A percentile compares a stretch with the other conserved stretches of the same genome.
These are phyloP conservation scores for Podaxis mareebaensis DNA, from an alignment of 768 basidiomycete species.

Conservation along the genomic window DNA sequence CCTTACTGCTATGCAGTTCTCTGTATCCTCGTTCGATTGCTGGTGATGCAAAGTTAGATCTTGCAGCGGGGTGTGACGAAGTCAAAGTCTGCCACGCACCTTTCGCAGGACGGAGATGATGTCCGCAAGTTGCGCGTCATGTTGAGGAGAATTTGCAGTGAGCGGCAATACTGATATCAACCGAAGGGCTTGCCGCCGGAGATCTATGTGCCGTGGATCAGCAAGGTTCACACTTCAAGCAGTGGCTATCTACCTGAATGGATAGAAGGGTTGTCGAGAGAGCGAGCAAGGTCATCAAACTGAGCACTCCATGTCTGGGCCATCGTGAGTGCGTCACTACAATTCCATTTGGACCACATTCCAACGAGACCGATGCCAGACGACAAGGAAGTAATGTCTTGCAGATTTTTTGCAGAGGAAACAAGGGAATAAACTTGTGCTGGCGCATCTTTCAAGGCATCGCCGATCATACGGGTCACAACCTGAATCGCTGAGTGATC, in stretches of 20 bases:
- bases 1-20: constrained; percentile 21
- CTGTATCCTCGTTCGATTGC: neutral
- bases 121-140: constrained; percentile 15
- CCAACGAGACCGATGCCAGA: constrained; percentile 72
- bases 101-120: constrained; percentile 21
- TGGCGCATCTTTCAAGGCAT: constrained; percentile 37
- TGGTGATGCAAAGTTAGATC: neutral
- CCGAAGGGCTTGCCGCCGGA: constrained; percentile 42
- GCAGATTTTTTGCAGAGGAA: constrained; percentile 38
- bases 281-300: constrained; percentile 26
- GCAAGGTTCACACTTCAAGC: constrained; percentile 9
- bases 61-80: too few relatives aligned
- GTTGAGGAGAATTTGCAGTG: constrained; percentile 21
- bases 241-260: constrained; percentile 18
- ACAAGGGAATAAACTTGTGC: constrained; percentile 33
- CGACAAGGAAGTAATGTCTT: constrained; percentile 52
- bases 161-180: constrained; percentile 38
- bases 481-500: constrained; percentile 23
- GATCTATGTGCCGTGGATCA: constrained; percentile 23
- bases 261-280: constrained; percentile 22
- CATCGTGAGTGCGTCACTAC: constrained; percentile 23
- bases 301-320: constrained; percentile 17
- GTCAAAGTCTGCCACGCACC: constrained; percentile 13
- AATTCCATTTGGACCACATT: constrained; percentile 63
- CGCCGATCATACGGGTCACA: constrained; percentile 20